These are phyloP conservation scores for Digitaria exilis DNA, from an alignment of 202 grass and related monocot species.

Conservation along the genomic window DNA sequence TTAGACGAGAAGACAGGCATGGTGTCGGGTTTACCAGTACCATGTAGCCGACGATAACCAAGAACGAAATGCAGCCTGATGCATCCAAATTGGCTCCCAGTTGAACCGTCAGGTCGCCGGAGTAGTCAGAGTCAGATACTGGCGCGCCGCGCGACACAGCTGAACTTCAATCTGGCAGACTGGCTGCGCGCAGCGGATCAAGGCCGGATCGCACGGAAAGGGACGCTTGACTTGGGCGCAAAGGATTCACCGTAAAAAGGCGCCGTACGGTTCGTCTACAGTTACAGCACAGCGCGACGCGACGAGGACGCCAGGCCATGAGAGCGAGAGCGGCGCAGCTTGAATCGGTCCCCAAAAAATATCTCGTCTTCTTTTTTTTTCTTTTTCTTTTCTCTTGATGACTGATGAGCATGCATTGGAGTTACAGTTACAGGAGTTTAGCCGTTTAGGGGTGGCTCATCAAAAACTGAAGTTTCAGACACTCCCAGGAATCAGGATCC, in stretches of 20 bases:
- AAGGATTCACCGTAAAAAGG: constrained; percentile 28
- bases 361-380: background rate
- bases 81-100: background rate
- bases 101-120: background rate
- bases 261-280: constrained; percentile 8
- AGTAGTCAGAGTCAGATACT: background rate
- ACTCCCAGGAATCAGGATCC: too few species aligned
- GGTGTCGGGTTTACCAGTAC: background rate
- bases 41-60: background rate
- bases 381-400: too few species aligned
- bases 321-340: background rate
- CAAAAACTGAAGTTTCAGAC: too few species aligned
- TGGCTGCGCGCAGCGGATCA: background rate
- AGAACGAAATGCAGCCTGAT: background rate
- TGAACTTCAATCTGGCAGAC: too few species aligned
- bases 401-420: background rate
- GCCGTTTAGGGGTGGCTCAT: too few species aligned
- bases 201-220: constrained; percentile 39
- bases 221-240: constrained; percentile 33
- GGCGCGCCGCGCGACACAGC: background rate
- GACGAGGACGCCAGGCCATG: background rate
- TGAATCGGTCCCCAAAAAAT: background rate
- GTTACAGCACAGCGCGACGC: background rate
- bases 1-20: background rate
- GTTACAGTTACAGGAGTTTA: background rate